Evolutionary conservation across 1,284 basidiomycete genomes (phyloP).

Genomic region (Heterobasidion occidentale): DNA sequence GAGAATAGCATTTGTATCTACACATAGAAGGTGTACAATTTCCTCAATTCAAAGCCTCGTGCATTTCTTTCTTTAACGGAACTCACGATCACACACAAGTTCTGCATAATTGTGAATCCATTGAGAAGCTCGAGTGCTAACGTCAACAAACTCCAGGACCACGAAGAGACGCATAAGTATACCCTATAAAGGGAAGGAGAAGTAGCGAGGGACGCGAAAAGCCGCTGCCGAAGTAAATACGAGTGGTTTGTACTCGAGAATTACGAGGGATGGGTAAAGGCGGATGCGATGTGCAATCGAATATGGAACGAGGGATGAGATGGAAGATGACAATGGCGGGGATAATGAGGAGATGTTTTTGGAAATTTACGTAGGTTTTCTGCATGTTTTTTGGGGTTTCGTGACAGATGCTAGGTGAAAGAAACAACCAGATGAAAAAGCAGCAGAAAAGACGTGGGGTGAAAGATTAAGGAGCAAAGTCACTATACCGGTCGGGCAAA

Average conservation of each 20-base stretch:
- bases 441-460: constrained; percentile 4
- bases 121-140: background rate
- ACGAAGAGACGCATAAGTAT: background rate
- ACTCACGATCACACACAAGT: background rate
- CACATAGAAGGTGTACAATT: background rate
- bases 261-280: background rate
- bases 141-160: background rate
- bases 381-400: constrained; percentile 38
- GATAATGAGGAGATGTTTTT: constrained; percentile 28
- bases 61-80: no score
- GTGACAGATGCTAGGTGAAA: constrained; percentile 4
- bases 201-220: background rate
- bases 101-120: background rate
- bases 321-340: constrained; percentile 16
- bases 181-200: background rate
- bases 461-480: constrained; percentile 4
- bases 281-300: background rate
- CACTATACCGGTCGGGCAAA: constrained; percentile 5
- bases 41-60: background rate
- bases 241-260: constrained; percentile 1
- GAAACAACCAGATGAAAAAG: constrained; percentile 8
- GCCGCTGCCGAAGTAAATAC: background rate
- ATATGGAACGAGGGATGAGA: background rate
- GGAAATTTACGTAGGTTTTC: constrained; percentile 30
- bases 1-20: background rate